phyloP scores from a whole-genome alignment of 352 stramenopile species.

The Saprolegnia diclina region DNA sequence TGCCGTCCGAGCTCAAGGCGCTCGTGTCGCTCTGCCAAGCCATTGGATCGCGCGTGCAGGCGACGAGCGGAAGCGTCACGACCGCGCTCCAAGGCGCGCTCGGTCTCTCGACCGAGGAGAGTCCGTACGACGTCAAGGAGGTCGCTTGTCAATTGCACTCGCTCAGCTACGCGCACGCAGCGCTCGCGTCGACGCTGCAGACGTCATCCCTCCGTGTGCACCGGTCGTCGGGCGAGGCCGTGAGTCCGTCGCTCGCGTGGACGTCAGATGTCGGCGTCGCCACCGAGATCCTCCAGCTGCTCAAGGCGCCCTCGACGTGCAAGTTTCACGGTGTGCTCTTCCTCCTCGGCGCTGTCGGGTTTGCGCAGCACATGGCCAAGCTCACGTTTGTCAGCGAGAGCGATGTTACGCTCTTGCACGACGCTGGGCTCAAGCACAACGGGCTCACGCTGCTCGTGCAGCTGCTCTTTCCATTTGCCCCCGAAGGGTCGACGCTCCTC shows the following conservation, averaged over 20 bases:
- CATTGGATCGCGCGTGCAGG: slow-evolving; percentile 36
- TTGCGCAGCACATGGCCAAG: not conserved
- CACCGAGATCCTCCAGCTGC: not conserved
- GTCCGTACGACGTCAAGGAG: slow-evolving; percentile 45
- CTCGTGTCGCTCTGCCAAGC: slow-evolving; percentile 47
- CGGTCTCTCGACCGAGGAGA: slow-evolving; percentile 13
- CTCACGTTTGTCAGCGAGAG: not conserved
- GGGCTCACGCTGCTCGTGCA: not conserved
- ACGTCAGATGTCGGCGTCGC: not conserved
- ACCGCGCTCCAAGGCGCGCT: slow-evolving; percentile 23
- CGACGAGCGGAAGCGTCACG: slow-evolving; percentile 60
- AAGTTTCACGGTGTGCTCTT: slow-evolving; percentile 19
- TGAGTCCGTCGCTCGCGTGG: not conserved
- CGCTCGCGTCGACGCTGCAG: slow-evolving; percentile 39
- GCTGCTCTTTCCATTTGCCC: slow-evolving; percentile 3
- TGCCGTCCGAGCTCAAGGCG: slow-evolving; percentile 50
- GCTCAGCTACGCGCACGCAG: slow-evolving; percentile 34
- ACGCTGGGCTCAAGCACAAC: not conserved
- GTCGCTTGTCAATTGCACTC: slow-evolving; percentile 70
- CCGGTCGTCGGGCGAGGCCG: not conserved
- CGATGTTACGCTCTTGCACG: not conserved
- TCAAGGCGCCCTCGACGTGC: not conserved
- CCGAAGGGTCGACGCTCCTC: not conserved
- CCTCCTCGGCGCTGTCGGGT: not conserved
- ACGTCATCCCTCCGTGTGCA: slow-evolving; percentile 41